Base-by-base conservation (phyloP, 1,284 basidiomycete species). In the Cutaneotrichosporon daszewskae region DNA sequence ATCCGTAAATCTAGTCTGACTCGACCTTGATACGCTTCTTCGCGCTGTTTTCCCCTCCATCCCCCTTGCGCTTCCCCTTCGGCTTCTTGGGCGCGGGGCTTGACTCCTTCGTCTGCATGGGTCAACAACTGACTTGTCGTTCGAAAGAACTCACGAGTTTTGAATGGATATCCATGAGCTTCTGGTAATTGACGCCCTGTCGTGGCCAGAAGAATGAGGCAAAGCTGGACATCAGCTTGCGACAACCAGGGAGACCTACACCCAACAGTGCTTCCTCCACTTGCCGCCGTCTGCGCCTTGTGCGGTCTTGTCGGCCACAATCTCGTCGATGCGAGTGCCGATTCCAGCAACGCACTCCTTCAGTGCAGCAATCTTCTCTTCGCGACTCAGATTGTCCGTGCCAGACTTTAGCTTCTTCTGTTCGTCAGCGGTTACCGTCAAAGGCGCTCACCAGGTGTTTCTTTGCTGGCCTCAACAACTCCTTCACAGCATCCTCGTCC, bases 141-240 rank as follows among this genome's bases (percentile, higher is more conserved):
- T 24, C 7, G n/a, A n/a, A 34, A 34, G 13, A 7, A 54, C 64
- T 83, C 49, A 88, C 85, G 82, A 94, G 87, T 73, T 92, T 92
- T 14, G 85, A 84, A 59, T 92, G 88, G 32, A 94, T 92, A 61
- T 89, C 87, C 69, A 91, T 86, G 32, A 94, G 74, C 69, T 92
- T 91, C 16, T 79, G 80, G 12, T 88, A 87, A 67, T 87, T 90
- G 54, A 94, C 89, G 14, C 69, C 69, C 72, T 92, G 88, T 74
- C 92, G 88, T 4, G 92, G 92, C 92, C 92, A 97, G 74, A 97
- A 97, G 47, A 91, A 78, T 1, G 89, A 90, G 26, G 91, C 87
- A 56, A 94, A 94, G 32, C 85, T 89, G 19, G 14, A 25, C n/a
- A 7, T 18, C 14, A 23, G 25, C 16, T 27, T 18, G 12, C 2